Conservation (phyloP, 345 rosid species). For the Hibiscus mutabilis region DNA sequence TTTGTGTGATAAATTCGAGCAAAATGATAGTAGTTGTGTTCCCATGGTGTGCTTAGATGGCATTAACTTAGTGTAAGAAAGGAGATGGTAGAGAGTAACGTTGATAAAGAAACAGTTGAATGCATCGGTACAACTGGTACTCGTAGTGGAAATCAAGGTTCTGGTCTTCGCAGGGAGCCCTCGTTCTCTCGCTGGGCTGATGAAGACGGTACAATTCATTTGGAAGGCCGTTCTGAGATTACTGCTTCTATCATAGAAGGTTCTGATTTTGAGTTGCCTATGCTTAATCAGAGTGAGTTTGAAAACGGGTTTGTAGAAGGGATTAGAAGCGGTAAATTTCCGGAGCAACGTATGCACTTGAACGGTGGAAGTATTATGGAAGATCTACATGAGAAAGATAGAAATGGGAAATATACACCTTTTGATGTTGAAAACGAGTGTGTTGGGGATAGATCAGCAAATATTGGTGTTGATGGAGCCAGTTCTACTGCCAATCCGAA, state of each 20-base stretch:
- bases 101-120: slow-evolving; percentile 14
- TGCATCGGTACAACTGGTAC: slow-evolving; percentile 9
- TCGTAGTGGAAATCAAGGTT: slow-evolving; percentile 21
- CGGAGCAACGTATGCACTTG: slow-evolving; percentile 38
- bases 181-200: slow-evolving; percentile 43
- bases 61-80: slow-evolving; percentile 11
- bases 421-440: slow-evolving; percentile 56
- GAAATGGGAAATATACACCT: slow-evolving; percentile 38
- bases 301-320: slow-evolving; percentile 22
- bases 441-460: slow-evolving; percentile 27
- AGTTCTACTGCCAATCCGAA: slow-evolving; percentile 23
- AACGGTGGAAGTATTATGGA: slow-evolving; percentile 32
- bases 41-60: slow-evolving; percentile 10
- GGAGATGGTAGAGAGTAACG: slow-evolving; percentile 34
- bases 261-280: slow-evolving; percentile 27
- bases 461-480: slow-evolving; percentile 28
- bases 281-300: slow-evolving; percentile 23
- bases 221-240: slow-evolving; percentile 11
- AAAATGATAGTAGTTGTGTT: background rate
- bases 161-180: slow-evolving; percentile 28
- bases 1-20: background rate
- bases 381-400: slow-evolving; percentile 22
- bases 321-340: slow-evolving; percentile 19
- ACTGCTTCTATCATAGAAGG: slow-evolving; percentile 18
- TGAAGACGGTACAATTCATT: slow-evolving; percentile 21